phyloP scores from a whole-genome alignment of 257 asterid species.

The Prunella vulgaris region DNA sequence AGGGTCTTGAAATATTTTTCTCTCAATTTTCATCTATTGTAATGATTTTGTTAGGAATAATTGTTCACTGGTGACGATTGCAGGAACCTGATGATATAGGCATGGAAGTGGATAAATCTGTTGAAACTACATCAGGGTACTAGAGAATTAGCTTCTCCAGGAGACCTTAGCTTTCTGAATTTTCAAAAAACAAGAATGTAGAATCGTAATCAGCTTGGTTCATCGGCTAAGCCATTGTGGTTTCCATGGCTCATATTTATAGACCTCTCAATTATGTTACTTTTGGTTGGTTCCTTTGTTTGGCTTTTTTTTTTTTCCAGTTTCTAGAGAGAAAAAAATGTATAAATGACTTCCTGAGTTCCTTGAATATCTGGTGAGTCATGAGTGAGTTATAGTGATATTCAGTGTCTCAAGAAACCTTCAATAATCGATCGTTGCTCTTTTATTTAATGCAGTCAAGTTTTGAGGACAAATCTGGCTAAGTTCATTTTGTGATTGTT shows the following conservation, averaged over 20 bases:
- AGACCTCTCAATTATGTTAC: neutral
- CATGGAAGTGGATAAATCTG: constrained; percentile 22
- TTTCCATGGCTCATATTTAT: neutral
- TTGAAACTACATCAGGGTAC: constrained; percentile 31
- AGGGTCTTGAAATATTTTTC: neutral
- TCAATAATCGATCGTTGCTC: constrained; percentile 15
- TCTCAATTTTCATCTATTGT: neutral
- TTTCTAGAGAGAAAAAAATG: constrained; percentile 26
- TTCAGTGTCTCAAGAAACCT: constrained; percentile 1
- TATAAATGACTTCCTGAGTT: constrained; percentile 30
- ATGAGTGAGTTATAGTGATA: constrained; percentile 10
- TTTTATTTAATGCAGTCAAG: neutral
- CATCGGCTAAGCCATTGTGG: too few relatives aligned
- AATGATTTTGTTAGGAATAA: neutral
- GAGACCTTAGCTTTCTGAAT: constrained; percentile 3
- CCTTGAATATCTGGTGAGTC: constrained; percentile 14
- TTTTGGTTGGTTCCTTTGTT: neutral
- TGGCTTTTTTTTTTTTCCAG: constrained; percentile 11
- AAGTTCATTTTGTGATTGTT: neutral
- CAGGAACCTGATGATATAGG: constrained; percentile 20
- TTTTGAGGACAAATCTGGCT: constrained; percentile 2
- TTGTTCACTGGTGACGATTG: constrained; percentile 23
- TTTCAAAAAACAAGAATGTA: constrained; percentile 9
- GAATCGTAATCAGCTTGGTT: constrained; percentile 1
- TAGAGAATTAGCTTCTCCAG: constrained; percentile 5